phyloP scores from a whole-genome alignment of 352 stramenopile genomes.

The Pythium aquatile region DNA sequence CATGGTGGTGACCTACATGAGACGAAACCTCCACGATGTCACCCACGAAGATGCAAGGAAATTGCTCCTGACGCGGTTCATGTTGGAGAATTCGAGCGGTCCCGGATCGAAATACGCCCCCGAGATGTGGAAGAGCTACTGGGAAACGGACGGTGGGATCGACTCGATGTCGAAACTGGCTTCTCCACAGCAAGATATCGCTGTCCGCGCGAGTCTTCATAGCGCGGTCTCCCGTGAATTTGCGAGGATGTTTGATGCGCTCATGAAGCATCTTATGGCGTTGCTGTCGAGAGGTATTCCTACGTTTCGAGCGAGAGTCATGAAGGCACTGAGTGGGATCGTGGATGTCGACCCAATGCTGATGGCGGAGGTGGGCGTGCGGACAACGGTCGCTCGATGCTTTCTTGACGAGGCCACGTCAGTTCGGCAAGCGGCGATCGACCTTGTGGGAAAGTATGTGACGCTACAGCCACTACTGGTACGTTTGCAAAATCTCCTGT shows the following conservation, averaged over 20 bases:
- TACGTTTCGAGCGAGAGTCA: conserved; percentile 69
- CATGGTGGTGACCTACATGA: conserved; percentile 59
- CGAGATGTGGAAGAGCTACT: conserved; percentile 50
- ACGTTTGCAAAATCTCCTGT: conserved; percentile 19
- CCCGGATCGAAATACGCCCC: not conserved
- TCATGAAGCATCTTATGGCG: conserved; percentile 74
- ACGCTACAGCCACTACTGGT: conserved; percentile 72
- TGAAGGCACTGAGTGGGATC: conserved; percentile 74
- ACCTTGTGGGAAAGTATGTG: conserved; percentile 84
- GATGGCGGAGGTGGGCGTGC: conserved; percentile 68
- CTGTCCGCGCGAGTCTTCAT: conserved; percentile 43
- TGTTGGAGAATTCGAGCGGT: conserved; percentile 28
- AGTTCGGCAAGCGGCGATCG: conserved; percentile 79
- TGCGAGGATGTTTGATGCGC: conserved; percentile 60
- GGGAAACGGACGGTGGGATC: conserved; percentile 33
- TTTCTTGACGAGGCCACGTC: conserved; percentile 78
- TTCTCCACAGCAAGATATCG: conserved; percentile 42
- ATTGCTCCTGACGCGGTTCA: conserved; percentile 59
- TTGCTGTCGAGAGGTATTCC: conserved; percentile 70
- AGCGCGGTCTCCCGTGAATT: conserved; percentile 59
- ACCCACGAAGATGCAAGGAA: conserved; percentile 44
- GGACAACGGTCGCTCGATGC: conserved; percentile 54
- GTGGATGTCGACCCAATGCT: conserved; percentile 84
- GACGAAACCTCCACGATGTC: conserved; percentile 30
- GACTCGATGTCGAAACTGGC: conserved; percentile 46